Evolutionary conservation across 148 eudicot genomes (phyloP), one percentile per base, ranked within the genome.

Genomic region (Talinum fruticosum): DNA sequence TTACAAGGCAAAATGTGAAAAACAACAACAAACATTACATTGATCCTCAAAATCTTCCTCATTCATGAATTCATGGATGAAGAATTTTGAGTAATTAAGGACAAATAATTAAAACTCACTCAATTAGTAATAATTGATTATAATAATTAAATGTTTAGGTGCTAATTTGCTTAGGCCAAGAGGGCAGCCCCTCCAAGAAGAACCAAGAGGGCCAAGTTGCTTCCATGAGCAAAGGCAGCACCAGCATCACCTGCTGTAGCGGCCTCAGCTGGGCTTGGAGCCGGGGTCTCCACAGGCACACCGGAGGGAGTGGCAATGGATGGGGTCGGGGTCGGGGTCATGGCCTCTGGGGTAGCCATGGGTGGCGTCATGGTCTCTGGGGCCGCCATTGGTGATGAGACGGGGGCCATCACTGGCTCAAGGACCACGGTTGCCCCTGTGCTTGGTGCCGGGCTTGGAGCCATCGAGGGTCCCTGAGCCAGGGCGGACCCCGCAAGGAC

Each of bases 401-500:
- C 74, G 5, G 62, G 71, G 18, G 84, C 80, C 61, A 29, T 13
- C 29, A 59, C 34, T 24, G 71, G 66, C 18, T 21, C 73, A 14
- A 84, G 80, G 44, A 82, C 41, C 15, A 68, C 32, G 14, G 26
- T 66, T 1, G 87, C 24, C 5, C 1, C n/a, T 12, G 82, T 4
- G 29, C 18, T 21, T 21, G 83, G 83, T 62, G 72, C 51, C 18
- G 6, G 26, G 38, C 24, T 45, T 4, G 79, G 83, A 35, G 79
- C 30, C 45, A 8, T 14, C 2, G 73, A 32, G 15, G 82, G 82
- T 16, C 70, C 82, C 47, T 80, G 82, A 19, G 82, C 82, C 3
- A 80, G 24, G 75, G 75, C 78, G 0, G 78, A 80, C 49, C 79
- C 82, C 2, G 69, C 70, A 41, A 80, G 75, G 78, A 69, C 79